Evolutionary conservation across 1,139 yeast genomes (phyloP).

Genomic region (Ogataea hybrid): DNA sequence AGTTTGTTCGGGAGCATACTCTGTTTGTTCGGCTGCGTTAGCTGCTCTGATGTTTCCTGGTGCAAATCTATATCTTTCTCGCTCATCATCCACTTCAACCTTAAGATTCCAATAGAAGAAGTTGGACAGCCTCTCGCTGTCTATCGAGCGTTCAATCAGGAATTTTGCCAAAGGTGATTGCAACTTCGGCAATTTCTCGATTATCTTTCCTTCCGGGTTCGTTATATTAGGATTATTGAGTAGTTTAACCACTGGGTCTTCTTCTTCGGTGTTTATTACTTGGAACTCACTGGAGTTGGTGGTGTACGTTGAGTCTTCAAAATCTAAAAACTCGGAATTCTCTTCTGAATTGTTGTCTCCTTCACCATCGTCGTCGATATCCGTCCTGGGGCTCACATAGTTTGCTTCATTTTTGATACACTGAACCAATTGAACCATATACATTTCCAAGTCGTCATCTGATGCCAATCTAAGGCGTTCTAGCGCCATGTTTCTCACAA

Average conservation of each 20-base stretch:
- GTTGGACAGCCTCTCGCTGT: constrained; percentile 68
- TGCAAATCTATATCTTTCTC: constrained; percentile 5
- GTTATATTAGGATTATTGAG: constrained; percentile 29
- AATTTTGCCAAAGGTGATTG: constrained; percentile 74
- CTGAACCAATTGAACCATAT: constrained; percentile 86
- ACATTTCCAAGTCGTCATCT: constrained; percentile 76
- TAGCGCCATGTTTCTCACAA: constrained; percentile 83
- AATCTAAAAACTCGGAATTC: constrained; percentile 22
- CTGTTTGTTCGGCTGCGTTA: constrained; percentile 12
- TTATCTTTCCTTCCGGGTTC: constrained; percentile 14
- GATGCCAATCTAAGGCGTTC: constrained; percentile 75
- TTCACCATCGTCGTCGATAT: constrained; percentile 23
- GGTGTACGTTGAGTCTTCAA: constrained; percentile 25
- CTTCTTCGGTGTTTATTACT: constrained; percentile 36
- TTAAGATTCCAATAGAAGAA: constrained; percentile 89
- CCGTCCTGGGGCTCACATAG: constrained; percentile 21
- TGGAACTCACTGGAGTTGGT: constrained; percentile 40
- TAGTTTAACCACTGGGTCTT: constrained; percentile 30
- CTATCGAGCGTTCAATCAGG: constrained; percentile 68
- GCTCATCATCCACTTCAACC: constrained; percentile 79
- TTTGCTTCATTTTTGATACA: constrained; percentile 76
- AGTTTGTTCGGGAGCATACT: constrained; percentile 16
- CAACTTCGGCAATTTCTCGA: constrained; percentile 22
- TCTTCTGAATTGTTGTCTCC: constrained; percentile 12
- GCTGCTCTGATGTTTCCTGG: background rate